These are phyloP conservation scores for Ogataea haglerorum DNA, from an alignment of 805 yeast species.

Conservation along the genomic window DNA sequence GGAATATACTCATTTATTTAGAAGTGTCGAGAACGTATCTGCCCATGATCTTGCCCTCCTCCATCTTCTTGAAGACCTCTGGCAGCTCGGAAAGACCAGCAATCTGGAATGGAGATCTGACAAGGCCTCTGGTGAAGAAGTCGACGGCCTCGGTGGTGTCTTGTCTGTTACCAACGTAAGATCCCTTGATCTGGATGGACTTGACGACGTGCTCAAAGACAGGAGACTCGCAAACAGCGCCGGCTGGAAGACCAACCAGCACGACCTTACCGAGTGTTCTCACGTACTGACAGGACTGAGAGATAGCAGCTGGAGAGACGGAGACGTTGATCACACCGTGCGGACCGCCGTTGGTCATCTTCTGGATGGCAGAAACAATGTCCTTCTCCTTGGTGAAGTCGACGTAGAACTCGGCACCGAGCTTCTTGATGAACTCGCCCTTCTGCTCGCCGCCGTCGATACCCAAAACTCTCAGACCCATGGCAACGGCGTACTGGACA, in stretches of 20 bases:
- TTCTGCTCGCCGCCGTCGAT: constrained; percentile 76
- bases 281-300: constrained; percentile 56
- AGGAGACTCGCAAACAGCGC: constrained; percentile 65
- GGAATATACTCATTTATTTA: constrained; percentile 33
- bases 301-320: constrained; percentile 48
- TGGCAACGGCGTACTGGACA: constrained; percentile 70
- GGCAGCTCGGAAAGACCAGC: constrained; percentile 73
- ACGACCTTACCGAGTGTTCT: constrained; percentile 60
- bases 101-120: constrained; percentile 63
- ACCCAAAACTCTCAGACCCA: constrained; percentile 69
- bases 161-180: constrained; percentile 86
- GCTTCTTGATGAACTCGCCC: constrained; percentile 45
- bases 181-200: constrained; percentile 70
- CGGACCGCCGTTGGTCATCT: constrained; percentile 50
- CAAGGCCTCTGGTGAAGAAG: constrained; percentile 64
- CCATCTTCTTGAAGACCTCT: constrained; percentile 71
- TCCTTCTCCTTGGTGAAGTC: constrained; percentile 49
- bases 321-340: constrained; percentile 69
- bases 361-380: constrained; percentile 38
- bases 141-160: constrained; percentile 78
- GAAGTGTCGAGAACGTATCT: constrained; percentile 83
- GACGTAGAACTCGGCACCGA: constrained; percentile 63
- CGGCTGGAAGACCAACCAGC: constrained; percentile 72
- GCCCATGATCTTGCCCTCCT: constrained; percentile 80
- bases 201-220: constrained; percentile 74